Percentiles rank a stretch among this genome's conserved stretches.
These are phyloP conservation scores for Eucalyptus erythrocorys DNA, from an alignment of 345 rosid species.

Conservation along the genomic window DNA sequence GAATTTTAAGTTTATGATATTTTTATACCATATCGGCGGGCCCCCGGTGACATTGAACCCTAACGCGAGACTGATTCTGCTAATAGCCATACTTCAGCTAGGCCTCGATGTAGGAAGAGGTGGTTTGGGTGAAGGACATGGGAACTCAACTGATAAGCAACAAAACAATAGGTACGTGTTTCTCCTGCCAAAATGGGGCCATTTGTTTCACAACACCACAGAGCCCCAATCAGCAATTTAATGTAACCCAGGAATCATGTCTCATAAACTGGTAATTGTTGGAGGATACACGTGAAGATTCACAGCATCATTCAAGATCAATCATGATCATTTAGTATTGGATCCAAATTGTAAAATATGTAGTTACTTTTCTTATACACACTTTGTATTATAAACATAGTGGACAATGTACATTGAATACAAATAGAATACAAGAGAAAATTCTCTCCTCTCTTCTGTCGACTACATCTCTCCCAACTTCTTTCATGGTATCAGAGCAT, in stretches of 20 bases:
- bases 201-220: conserved; percentile 21
- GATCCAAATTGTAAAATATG: too few species aligned
- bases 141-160: conserved; percentile 60
- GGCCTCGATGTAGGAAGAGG: background rate
- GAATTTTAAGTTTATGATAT: background rate
- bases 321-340: too few species aligned
- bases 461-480: too few species aligned
- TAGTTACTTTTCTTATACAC: too few species aligned
- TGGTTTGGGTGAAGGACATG: background rate
- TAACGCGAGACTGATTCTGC: background rate
- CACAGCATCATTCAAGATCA: too few species aligned
- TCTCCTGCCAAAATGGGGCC: conserved; percentile 73
- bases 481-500: too few species aligned
- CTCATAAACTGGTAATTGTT: too few species aligned
- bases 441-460: too few species aligned
- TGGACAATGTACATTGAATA: too few species aligned
- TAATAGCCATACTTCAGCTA: background rate
- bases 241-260: background rate
- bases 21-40: background rate
- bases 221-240: conserved; percentile 38
- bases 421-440: too few species aligned
- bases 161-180: conserved; percentile 47
- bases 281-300: too few species aligned
- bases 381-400: too few species aligned
- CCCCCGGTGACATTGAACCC: background rate